Percentiles rank a stretch among this genome's conserved stretches.
These are phyloP conservation scores for Corinectria fuckeliana DNA, from an alignment of 2,329 filamentous ascomycete genomes.

Conservation along the genomic window DNA sequence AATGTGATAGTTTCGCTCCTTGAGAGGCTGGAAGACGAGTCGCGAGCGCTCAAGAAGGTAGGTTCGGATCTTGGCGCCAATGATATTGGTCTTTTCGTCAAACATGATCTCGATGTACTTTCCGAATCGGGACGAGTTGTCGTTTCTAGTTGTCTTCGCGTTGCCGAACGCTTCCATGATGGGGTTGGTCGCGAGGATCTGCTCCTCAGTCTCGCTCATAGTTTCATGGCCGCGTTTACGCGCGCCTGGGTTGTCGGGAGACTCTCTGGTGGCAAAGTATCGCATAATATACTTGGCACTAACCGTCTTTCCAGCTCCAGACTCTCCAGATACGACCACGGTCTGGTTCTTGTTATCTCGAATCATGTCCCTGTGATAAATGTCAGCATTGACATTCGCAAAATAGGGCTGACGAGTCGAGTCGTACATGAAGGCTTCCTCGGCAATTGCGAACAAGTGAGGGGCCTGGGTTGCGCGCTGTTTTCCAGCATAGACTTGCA, in stretches of 20 bases:
- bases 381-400: conserved; percentile 44
- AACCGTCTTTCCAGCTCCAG: conserved; percentile 97
- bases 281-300: conserved; percentile 99
- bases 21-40: conserved; percentile 95
- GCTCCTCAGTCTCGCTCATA: conserved; percentile 98
- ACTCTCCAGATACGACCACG: conserved; percentile 98
- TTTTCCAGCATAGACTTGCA: conserved; percentile 98
- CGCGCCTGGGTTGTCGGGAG: conserved; percentile 83
- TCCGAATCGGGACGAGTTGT: conserved; percentile 98
- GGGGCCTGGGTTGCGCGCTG: conserved; percentile 96
- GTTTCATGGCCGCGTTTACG: conserved; percentile 77
- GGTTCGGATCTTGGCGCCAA: conserved; percentile 95
- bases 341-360: conserved; percentile 96
- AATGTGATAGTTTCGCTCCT: conserved; percentile 98
- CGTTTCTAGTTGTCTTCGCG: conserved; percentile 98
- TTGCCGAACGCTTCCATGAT: conserved; percentile 99
- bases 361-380: conserved; percentile 80
- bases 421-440: conserved; percentile 91
- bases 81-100: conserved; percentile 92
- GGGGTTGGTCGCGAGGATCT: conserved; percentile 96
- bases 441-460: conserved; percentile 97
- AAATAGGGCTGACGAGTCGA: background rate
- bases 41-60: conserved; percentile 95
- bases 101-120: conserved; percentile 99
- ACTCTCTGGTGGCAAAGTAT: conserved; percentile 97